Evolutionary conservation across 345 rosid genomes (phyloP).

Genomic region (Noccaea caerulescens): DNA sequence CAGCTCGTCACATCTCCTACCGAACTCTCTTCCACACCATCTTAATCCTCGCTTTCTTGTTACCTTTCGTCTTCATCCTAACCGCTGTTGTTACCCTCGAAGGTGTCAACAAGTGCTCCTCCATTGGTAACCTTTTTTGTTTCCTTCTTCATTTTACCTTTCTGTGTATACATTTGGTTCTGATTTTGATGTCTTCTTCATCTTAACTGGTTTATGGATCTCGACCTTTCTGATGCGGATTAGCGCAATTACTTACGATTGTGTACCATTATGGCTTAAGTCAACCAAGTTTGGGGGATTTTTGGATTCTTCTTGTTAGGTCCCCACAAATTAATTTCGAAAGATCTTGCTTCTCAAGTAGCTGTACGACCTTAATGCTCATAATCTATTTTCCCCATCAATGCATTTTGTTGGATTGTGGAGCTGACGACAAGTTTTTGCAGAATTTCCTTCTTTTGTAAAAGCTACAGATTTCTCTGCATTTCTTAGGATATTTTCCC

Average conservation of each 20-base stretch:
- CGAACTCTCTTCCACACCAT: conserved; percentile 94
- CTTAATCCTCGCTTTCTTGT: conserved; percentile 93
- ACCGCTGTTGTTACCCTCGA: conserved; percentile 99
- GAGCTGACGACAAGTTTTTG: conserved; percentile 27
- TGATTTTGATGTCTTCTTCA: neutral
- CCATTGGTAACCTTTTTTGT: conserved; percentile 64
- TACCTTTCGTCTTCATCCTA: conserved; percentile 98
- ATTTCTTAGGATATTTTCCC: neutral
- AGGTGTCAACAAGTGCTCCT: conserved; percentile 99
- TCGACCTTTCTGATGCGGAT: conserved; percentile 4
- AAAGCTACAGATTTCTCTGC: conserved; percentile 12
- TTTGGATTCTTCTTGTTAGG: conserved; percentile 40
- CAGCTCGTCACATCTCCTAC: conserved; percentile 99
- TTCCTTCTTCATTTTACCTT: neutral
- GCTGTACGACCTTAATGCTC: conserved; percentile 31
- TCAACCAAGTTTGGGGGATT: conserved; percentile 25
- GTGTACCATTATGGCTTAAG: conserved; percentile 34
- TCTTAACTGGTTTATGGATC: conserved; percentile 23
- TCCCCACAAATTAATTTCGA: conserved; percentile 37
- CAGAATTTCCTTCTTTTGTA: neutral
- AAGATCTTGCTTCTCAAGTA: conserved; percentile 21
- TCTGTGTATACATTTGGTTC: neutral
- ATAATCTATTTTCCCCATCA: conserved; percentile 2
- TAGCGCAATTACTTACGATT: conserved; percentile 11
- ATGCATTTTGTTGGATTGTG: conserved; percentile 37